phyloP scores from a whole-genome alignment of 2,329 filamentous ascomycete genomes.

The Arthrobotrys entomopaga region DNA sequence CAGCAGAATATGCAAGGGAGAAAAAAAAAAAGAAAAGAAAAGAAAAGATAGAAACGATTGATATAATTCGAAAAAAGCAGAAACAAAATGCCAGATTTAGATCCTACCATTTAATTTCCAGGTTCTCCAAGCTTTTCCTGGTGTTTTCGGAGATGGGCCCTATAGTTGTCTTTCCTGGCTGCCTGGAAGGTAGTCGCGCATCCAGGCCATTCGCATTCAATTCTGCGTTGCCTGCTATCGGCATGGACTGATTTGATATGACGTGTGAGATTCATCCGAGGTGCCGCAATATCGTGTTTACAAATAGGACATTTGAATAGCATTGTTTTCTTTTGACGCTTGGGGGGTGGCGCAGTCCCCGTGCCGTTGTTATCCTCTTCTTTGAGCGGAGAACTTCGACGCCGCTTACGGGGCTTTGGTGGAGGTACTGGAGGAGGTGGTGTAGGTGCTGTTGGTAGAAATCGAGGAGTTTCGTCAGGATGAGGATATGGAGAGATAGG shows the following conservation, averaged over 20 bases:
- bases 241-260: conserved; percentile 51
- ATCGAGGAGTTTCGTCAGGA: conserved; percentile 50
- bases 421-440: conserved; percentile 47
- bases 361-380: conserved; percentile 29
- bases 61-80: neutral
- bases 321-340: conserved; percentile 53
- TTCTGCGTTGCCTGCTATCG: conserved; percentile 48
- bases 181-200: conserved; percentile 52
- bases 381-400: conserved; percentile 44
- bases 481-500: conserved; percentile 36
- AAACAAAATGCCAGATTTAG: neutral
- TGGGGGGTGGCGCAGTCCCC: conserved; percentile 21
- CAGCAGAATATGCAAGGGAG: neutral
- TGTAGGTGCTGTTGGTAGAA: conserved; percentile 42
- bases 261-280: conserved; percentile 50
- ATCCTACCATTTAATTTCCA: conserved; percentile 10
- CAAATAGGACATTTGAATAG: conserved; percentile 50
- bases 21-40: neutral
- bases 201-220: conserved; percentile 52
- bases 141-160: conserved; percentile 49
- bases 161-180: conserved; percentile 53
- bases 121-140: conserved; percentile 43
- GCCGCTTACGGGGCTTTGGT: conserved; percentile 47
- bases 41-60: no score
- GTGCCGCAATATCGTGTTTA: conserved; percentile 51